Evolutionary conservation across 139 green algal species (phyloP).

Genomic region (Chlamydomonas incerta): DNA sequence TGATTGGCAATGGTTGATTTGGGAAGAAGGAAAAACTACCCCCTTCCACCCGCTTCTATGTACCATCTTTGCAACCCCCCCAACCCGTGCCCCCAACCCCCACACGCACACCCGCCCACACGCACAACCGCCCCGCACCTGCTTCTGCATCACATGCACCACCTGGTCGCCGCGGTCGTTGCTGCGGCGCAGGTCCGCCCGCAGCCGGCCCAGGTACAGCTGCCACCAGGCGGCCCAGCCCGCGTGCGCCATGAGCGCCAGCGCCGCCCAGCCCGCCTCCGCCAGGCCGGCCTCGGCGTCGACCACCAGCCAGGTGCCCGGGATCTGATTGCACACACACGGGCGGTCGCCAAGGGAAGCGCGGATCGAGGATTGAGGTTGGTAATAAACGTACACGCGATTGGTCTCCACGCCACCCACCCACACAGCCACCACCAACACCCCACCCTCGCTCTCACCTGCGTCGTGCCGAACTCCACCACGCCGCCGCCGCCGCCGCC

Average conservation of each 20-base stretch:
- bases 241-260: slow-evolving; percentile 21
- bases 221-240: slow-evolving; percentile 34
- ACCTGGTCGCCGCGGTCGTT: not conserved
- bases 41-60: no score
- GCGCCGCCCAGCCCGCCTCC: slow-evolving; percentile 36
- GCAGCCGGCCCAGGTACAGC: not conserved
- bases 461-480: not conserved
- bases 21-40: no score
- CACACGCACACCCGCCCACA: not conserved
- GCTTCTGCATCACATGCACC: not conserved
- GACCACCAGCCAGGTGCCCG: not conserved
- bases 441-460: not conserved
- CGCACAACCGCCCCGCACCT: not conserved
- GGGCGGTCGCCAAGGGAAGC: no score
- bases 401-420: no score
- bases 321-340: not conserved
- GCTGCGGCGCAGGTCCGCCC: not conserved
- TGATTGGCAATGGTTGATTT: no score
- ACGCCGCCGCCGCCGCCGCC: not conserved
- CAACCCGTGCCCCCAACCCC: no score
- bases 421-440: no score
- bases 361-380: no score
- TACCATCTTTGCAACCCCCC: no score
- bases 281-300: slow-evolving; percentile 18
- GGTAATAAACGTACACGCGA: no score